Base-by-base conservation (phyloP, 2,329 filamentous ascomycete genomes). In the Cryphonectria carpinicola region DNA sequence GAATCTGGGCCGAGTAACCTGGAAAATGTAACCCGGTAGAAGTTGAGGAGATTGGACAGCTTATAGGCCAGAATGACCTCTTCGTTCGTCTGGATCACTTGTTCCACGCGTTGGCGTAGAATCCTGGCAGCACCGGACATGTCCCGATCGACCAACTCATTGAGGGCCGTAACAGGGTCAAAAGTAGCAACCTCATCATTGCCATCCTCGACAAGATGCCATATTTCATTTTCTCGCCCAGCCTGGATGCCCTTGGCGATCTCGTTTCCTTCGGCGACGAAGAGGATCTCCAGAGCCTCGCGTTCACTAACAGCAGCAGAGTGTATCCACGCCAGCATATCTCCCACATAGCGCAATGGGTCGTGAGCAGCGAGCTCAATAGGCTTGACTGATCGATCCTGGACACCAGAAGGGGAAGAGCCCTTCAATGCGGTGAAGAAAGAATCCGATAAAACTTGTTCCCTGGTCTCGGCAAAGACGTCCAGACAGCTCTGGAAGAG, bases 241-340 rank as follows among this genome's bases (percentile, higher is more conserved):
- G 91, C 90, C 77, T 93, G 89, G 37, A 98, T 90, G 0, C 92
- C 93, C 74, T 90, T 93, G 37, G 92, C 92, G 70, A 98, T 93
- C 76, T 97, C 94, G 73, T 96, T 93, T 2, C 93, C 95, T 73
- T 98, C 95, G 0, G 92, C 92, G 58, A 98, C 91, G 78, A 99
- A 99, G 0, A 99, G 84, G 1, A 94, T 90, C 79, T 98, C 95
- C 7, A 99, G 85, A 0, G 95, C 94, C 80, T 99, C 96, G 67
- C 93, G 89, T 80, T 99, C 96, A 43, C 95, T 97, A 0, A 99
- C 96, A 0, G 95, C 92, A 3, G 95, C 93, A 0, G 96, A 97
- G 79, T 99, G 96, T 7, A 92, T 90, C 96, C 96, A 99, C 6
- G 96, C 96, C 19, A 99, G 87, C 95, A 99, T 99, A 78, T 99